A percentile compares a stretch with the other conserved stretches of the same genome.
Conservation (phyloP, 768 basidiomycete species). For the Cystobasidium onofrii region DNA sequence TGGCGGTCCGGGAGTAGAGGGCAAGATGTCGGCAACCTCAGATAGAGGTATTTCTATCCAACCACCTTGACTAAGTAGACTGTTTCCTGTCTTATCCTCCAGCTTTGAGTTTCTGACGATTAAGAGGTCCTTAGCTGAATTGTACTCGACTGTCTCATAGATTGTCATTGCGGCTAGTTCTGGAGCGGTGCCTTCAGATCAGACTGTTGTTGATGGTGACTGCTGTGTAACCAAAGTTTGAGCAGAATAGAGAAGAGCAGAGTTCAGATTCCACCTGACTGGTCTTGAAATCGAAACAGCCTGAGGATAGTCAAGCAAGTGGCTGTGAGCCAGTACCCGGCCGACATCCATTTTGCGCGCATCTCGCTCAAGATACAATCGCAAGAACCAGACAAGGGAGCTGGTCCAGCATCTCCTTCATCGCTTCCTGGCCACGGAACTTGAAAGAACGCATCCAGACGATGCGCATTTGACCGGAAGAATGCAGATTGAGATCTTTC, state of each 20-base stretch:
- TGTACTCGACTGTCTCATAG: neutral
- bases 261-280: neutral
- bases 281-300: too few species aligned
- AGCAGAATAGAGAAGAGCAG: neutral
- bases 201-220: neutral
- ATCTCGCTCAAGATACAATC: too few species aligned
- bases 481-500: too few species aligned
- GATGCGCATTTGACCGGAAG: too few species aligned
- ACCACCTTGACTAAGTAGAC: neutral
- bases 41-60: neutral
- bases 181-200: neutral
- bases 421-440: too few species aligned
- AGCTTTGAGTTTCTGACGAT: slow-evolving; percentile 8
- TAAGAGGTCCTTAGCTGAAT: neutral
- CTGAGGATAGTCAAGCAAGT: too few species aligned
- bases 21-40: neutral
- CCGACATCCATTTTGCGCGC: too few species aligned
- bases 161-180: neutral
- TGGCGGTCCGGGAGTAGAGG: neutral
- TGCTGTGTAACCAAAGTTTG: neutral
- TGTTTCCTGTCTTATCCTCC: neutral
- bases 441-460: too few species aligned
- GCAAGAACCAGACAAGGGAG: too few species aligned
- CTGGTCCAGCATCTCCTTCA: too few species aligned
- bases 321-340: too few species aligned